Evolutionary conservation across 257 asterid genomes (phyloP).

Genomic region (Salvia miltiorrhiza): DNA sequence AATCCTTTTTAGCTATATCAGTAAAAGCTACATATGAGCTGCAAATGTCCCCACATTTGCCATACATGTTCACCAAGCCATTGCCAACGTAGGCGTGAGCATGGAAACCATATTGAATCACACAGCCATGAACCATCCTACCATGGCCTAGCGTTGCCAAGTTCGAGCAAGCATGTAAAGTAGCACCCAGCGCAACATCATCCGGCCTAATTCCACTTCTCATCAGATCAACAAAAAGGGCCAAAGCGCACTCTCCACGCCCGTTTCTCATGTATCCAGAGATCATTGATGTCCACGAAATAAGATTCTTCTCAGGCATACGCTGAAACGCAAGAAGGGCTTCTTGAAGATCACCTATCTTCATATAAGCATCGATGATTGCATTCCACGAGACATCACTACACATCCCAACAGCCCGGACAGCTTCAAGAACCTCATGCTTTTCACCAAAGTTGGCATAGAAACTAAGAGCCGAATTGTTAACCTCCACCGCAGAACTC

Average conservation of each 20-base stretch:
- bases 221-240: conserved; percentile 36
- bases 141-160: conserved; percentile 38
- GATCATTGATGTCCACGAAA: conserved; percentile 73
- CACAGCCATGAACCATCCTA: conserved; percentile 47
- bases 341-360: conserved; percentile 43
- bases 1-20: conserved; percentile 41
- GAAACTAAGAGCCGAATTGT: conserved; percentile 60
- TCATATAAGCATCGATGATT: conserved; percentile 69
- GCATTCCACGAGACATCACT: conserved; percentile 60
- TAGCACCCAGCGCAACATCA: conserved; percentile 61
- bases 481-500: conserved; percentile 58
- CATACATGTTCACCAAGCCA: conserved; percentile 57
- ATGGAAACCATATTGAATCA: conserved; percentile 45
- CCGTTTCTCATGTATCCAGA: conserved; percentile 57
- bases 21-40: conserved; percentile 38
- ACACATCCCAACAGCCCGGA: conserved; percentile 28
- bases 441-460: conserved; percentile 43
- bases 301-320: conserved; percentile 47
- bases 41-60: conserved; percentile 59
- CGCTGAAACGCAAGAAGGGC: conserved; percentile 40
- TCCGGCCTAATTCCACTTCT: conserved; percentile 45
- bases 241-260: conserved; percentile 41
- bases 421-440: conserved; percentile 41
- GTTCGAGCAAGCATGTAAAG: conserved; percentile 69
- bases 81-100: conserved; percentile 43